Evolutionary conservation across 2,329 filamentous ascomycete genomes (phyloP).

Genomic region (Pseudocercospora musae): DNA sequence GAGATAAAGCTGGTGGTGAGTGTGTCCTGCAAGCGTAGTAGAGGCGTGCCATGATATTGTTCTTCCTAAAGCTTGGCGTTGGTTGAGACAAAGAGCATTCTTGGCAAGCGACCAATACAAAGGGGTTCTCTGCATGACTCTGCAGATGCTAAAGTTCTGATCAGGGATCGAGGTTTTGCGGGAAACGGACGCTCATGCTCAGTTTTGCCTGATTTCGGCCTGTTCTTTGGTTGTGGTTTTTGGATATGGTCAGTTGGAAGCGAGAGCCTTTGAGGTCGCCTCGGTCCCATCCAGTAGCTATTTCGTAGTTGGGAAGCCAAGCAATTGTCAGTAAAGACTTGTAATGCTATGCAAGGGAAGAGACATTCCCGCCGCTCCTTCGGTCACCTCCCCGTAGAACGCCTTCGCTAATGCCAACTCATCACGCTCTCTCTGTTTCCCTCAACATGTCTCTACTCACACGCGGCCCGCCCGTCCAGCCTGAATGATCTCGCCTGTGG

Average conservation of each 20-base stretch:
- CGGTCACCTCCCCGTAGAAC: slow-evolving; percentile 4
- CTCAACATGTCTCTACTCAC: slow-evolving; percentile 13
- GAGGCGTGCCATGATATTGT: not conserved
- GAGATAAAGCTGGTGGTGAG: not conserved
- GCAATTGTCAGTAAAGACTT: not conserved
- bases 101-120: not conserved
- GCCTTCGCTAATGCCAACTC: slow-evolving; percentile 8
- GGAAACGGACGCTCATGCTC: not conserved
- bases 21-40: not conserved
- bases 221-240: not conserved
- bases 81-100: not conserved
- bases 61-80: not conserved
- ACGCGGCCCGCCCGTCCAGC: slow-evolving; percentile 71
- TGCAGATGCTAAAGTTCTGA: not conserved
- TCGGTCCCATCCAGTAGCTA: not conserved
- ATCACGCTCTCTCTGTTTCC: not conserved
- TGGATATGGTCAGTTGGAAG: not conserved
- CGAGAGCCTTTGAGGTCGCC: not conserved
- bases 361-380: not conserved
- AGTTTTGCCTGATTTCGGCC: not conserved
- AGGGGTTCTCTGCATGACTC: not conserved
- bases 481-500: slow-evolving; percentile 80
- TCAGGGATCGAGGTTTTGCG: not conserved
- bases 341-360: not conserved
- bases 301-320: not conserved